Evolutionary conservation across 140 eudicot species (phyloP).

Genomic region (Senecio squalidus): DNA sequence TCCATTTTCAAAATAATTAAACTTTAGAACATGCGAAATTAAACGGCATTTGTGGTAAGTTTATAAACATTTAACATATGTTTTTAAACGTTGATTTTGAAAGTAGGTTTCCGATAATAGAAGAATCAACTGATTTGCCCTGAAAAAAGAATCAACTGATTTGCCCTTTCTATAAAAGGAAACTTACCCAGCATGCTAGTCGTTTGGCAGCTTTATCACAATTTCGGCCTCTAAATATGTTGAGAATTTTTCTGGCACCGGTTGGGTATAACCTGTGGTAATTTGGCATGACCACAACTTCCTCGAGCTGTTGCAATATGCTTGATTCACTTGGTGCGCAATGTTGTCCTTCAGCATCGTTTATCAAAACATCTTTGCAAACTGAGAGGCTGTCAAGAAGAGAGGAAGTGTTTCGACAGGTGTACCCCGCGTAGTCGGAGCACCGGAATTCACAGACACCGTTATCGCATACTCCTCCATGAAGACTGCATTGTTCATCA

Average conservation of each 20-base stretch:
- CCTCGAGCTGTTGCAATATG: slow-evolving; percentile 88
- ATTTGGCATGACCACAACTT: slow-evolving; percentile 95
- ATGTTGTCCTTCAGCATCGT: slow-evolving; percentile 70
- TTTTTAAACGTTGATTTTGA: neutral
- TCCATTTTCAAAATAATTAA: neutral
- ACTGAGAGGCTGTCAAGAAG: slow-evolving; percentile 76
- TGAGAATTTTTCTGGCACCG: slow-evolving; percentile 79
- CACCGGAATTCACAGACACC: slow-evolving; percentile 98
- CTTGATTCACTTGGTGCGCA: slow-evolving; percentile 93
- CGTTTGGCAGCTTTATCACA: slow-evolving; percentile 98
- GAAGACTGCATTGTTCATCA: slow-evolving; percentile 98
- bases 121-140: too few species aligned
- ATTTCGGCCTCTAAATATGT: slow-evolving; percentile 59
- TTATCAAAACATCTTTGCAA: slow-evolving; percentile 65
- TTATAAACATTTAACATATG: neutral
- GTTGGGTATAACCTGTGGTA: slow-evolving; percentile 84
- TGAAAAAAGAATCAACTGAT: neutral
- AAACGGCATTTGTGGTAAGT: neutral
- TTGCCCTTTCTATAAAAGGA: neutral
- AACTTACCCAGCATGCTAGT: slow-evolving; percentile 94
- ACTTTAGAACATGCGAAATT: neutral
- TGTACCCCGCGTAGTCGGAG: slow-evolving; percentile 97
- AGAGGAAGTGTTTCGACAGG: slow-evolving; percentile 75
- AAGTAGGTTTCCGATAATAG: too few species aligned
- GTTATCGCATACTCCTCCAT: slow-evolving; percentile 97